Evolutionary conservation across 495 filamentous ascomycete genomes (phyloP).

Genomic region (Friedmanniomyces simplex): DNA sequence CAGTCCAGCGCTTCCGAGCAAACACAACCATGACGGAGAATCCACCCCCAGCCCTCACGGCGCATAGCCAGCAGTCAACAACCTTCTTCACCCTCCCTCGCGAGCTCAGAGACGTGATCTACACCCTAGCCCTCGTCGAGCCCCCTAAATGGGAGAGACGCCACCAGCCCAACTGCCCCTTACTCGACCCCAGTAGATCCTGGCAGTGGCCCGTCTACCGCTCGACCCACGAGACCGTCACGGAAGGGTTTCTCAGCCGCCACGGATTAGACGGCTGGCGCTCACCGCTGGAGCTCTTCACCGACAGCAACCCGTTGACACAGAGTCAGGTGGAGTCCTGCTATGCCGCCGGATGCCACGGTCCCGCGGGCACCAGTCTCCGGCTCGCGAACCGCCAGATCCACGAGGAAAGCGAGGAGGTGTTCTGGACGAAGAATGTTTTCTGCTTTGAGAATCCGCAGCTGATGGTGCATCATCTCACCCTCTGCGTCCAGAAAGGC

Average conservation of each 20-base stretch:
- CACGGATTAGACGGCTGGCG: not conserved
- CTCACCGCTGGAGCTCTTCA: not conserved
- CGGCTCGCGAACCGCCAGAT: not conserved
- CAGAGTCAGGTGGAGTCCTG: not conserved
- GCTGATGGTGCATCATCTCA: not conserved
- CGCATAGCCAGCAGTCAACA: not conserved
- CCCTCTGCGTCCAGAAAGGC: not conserved
- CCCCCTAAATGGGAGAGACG: not conserved
- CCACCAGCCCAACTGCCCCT: not conserved
- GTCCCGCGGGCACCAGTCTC: not conserved
- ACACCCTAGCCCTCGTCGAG: not conserved
- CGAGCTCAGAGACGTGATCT: not conserved
- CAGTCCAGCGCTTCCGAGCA: not conserved
- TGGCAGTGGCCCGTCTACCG: not conserved
- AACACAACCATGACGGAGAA: not conserved
- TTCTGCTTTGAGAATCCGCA: not conserved
- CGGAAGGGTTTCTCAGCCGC: not conserved
- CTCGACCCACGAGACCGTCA: not conserved
- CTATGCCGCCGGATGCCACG: not conserved
- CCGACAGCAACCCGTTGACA: not conserved
- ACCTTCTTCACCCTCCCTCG: not conserved
- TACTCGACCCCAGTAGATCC: not conserved
- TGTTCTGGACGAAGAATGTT: not conserved
- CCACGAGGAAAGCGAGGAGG: not conserved
- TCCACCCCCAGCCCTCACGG: not conserved